Conservation (phyloP, 2,329 filamentous ascomycete species). For the Arthroderma uncinatum region DNA sequence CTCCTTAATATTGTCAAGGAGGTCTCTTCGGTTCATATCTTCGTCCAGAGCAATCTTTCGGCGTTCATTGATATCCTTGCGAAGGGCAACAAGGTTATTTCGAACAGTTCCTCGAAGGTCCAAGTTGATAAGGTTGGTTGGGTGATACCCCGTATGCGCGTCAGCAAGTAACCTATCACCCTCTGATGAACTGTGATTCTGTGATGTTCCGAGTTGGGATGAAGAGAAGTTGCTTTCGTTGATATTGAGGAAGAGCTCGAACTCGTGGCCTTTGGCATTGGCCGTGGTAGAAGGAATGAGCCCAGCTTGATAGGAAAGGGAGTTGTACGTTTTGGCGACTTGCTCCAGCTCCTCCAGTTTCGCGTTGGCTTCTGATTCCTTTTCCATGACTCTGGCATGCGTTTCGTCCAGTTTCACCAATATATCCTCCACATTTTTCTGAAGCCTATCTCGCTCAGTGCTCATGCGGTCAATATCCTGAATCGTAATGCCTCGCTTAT, state of each 20-base stretch:
- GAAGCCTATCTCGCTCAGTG: slow-evolving; percentile 83
- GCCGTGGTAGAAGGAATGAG: slow-evolving; percentile 74
- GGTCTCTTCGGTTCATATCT: slow-evolving; percentile 88
- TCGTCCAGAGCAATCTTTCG: slow-evolving; percentile 70
- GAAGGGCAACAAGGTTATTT: slow-evolving; percentile 61
- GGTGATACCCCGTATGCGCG: slow-evolving; percentile 74
- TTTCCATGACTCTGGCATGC: slow-evolving; percentile 71
- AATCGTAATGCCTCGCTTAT: slow-evolving; percentile 88
- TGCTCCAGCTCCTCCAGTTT: slow-evolving; percentile 89
- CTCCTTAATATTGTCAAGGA: slow-evolving; percentile 89
- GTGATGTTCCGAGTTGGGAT: slow-evolving; percentile 43
- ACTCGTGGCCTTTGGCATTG: slow-evolving; percentile 76
- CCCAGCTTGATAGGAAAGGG: slow-evolving; percentile 82
- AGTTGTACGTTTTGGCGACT: slow-evolving; percentile 83
- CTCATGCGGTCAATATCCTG: slow-evolving; percentile 99
- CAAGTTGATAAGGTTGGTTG: slow-evolving; percentile 74
- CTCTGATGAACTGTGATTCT: slow-evolving; percentile 39
- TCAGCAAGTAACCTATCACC: slow-evolving; percentile 74
- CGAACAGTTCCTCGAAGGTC: slow-evolving; percentile 78
- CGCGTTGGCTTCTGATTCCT: slow-evolving; percentile 72
- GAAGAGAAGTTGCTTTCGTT: slow-evolving; percentile 69
- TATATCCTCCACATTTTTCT: slow-evolving; percentile 72
- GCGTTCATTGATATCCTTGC: slow-evolving; percentile 87
- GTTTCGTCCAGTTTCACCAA: slow-evolving; percentile 68
- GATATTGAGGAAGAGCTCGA: slow-evolving; percentile 73